Percentiles rank a stretch among this genome's conserved stretches.
phyloP scores from a whole-genome alignment of 1,284 basidiomycete species.

The Golubevia pallescens region DNA sequence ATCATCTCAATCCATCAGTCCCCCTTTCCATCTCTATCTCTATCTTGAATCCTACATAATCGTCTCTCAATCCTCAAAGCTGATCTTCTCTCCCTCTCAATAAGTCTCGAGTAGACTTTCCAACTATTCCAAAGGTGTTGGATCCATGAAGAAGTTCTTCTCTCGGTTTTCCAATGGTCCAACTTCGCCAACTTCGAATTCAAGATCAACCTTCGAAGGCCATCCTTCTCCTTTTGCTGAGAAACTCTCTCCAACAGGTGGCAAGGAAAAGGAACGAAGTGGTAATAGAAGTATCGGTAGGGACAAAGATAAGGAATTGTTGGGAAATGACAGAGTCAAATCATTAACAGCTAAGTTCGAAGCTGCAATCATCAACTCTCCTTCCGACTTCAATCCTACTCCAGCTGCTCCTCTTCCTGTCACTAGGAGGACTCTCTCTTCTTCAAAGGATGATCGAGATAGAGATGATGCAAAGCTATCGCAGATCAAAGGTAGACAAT shows the following conservation, averaged over 20 bases:
- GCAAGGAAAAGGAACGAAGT: neutral
- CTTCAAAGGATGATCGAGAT: neutral
- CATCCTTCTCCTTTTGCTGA: neutral
- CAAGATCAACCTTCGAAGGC: slow-evolving; percentile 9
- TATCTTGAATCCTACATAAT: too few relatives aligned
- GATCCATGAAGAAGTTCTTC: slow-evolving; percentile 46
- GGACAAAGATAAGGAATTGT: slow-evolving; percentile 3
- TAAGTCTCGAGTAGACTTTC: too few relatives aligned
- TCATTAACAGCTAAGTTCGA: slow-evolving; percentile 36
- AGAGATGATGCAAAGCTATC: slow-evolving; percentile 7
- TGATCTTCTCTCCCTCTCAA: too few relatives aligned
- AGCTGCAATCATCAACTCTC: slow-evolving; percentile 3
- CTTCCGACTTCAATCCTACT: too few relatives aligned
- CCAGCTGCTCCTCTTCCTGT: neutral
- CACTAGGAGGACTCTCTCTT: slow-evolving; percentile 21
- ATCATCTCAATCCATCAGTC: too few relatives aligned
- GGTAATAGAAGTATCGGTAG: slow-evolving; percentile 1
- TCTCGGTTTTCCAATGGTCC: slow-evolving; percentile 31
- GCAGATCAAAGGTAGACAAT: slow-evolving; percentile 6
- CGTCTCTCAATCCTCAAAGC: too few relatives aligned
- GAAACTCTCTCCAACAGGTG: neutral
- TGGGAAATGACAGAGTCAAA: slow-evolving; percentile 15
- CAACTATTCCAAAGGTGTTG: too few relatives aligned
- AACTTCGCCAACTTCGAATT: slow-evolving; percentile 3
- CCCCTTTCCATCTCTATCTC: too few relatives aligned